phyloP scores from a whole-genome alignment of 1,284 basidiomycete genomes.

The Trichosporon sp. region DNA sequence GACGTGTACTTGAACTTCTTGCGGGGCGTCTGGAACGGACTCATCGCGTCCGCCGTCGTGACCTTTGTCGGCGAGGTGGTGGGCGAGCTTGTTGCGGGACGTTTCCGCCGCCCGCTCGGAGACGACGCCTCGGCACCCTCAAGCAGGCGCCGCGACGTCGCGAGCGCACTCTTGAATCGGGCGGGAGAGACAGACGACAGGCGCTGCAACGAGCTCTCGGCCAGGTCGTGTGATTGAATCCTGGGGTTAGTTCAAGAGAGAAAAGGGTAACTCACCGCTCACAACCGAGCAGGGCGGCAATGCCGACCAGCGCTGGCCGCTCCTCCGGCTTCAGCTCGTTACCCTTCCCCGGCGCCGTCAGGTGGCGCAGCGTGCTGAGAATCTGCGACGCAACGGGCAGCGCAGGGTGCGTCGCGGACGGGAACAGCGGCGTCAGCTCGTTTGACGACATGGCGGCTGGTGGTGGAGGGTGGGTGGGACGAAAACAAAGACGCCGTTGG shows the following conservation, averaged over 20 bases:
- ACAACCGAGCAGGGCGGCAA: slow-evolving; percentile 44
- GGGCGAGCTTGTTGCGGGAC: neutral
- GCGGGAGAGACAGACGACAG: slow-evolving; percentile 38
- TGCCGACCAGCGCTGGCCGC: slow-evolving; percentile 41
- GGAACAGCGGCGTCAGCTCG: slow-evolving; percentile 43
- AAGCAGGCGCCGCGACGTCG: slow-evolving; percentile 28
- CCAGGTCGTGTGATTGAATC: slow-evolving; percentile 38
- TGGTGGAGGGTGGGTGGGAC: neutral
- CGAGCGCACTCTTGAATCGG: slow-evolving; percentile 37
- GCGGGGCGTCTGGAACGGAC: slow-evolving; percentile 33
- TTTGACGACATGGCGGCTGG: slow-evolving; percentile 28
- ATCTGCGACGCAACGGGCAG: slow-evolving; percentile 38
- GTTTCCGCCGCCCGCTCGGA: neutral
- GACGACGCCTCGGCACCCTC: slow-evolving; percentile 4
- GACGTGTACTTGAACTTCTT: slow-evolving; percentile 36
- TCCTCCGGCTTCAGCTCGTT: slow-evolving; percentile 40
- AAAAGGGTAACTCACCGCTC: slow-evolving; percentile 37
- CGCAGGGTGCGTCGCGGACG: slow-evolving; percentile 40
- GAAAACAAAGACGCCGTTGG: neutral
- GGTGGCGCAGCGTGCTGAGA: slow-evolving; percentile 37
- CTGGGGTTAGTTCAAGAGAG: slow-evolving; percentile 16
- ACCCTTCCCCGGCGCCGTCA: slow-evolving; percentile 40
- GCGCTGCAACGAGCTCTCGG: slow-evolving; percentile 36
- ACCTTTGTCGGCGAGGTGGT: neutral
- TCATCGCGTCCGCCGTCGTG: slow-evolving; percentile 5